Evolutionary conservation across 306 rosid genomes (phyloP), one percentile per base, ranked within the genome.

Genomic region (Glycine soja): DNA sequence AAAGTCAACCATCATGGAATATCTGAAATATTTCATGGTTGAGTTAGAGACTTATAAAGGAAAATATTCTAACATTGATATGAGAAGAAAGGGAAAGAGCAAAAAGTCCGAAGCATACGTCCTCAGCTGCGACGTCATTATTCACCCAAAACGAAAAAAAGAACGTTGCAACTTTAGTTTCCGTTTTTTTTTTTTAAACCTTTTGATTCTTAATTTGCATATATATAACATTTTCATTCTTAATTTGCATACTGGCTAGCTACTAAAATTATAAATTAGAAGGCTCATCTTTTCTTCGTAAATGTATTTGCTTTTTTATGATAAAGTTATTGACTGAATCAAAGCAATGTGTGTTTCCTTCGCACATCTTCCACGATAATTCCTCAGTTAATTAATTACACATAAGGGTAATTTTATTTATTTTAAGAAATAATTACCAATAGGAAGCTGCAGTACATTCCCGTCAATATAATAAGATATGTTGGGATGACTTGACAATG

Each of bases 401-500:
- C 30, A 50, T 1, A 24, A 61, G 24, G 18, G 61, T 53, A 72
- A 15, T 5, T 7, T 57, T 57, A 16, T 24, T 24, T 24, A 24
- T 3, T 15, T 52, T 19, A 72, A 19, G 24, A 38, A 61, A 38
- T 18, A 52, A 53, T 6, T 53, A 57, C 34, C 42, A 38, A 73
- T 47, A 50, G 30, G 45, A 56, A 67, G 85, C 73, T 81, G 62
- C 63, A 48, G 70, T 51, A 63, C 42, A 68, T 62, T 67, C 83
- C 3, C 34, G 30, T 24, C 6, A 4, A 45, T 57, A 77, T 58
- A 79, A 30, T 32, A 76, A 79, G 36, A 36, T 47, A 18, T 57
- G 72, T 51, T 80, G 47, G 67, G 43, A 77, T 72, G 86, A 85
- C 87, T 77, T 19, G 72, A 81, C 10, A 76, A 80, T 56, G 91